Evolutionary conservation across 2,329 filamentous ascomycete species (phyloP).

Genomic region (Paraphaeosphaeria minitans): DNA sequence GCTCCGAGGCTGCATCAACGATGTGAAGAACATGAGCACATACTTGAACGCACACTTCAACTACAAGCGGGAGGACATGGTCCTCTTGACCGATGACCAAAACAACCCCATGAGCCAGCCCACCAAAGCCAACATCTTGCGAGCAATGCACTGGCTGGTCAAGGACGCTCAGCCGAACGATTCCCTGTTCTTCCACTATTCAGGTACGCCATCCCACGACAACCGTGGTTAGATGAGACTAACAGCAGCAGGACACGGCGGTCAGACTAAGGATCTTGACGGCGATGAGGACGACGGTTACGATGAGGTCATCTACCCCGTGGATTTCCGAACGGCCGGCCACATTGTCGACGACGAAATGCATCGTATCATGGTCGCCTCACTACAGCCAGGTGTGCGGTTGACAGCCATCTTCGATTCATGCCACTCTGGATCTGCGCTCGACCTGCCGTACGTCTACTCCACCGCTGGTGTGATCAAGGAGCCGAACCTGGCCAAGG

Average conservation of each 20-base stretch:
- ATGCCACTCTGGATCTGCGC: conserved; percentile 77
- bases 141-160: conserved; percentile 97
- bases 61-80: conserved; percentile 96
- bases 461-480: conserved; percentile 80
- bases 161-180: conserved; percentile 93
- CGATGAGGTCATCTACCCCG: conserved; percentile 83
- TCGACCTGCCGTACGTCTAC: conserved; percentile 81
- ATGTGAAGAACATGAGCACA: conserved; percentile 94
- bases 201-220: conserved; percentile 62
- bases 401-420: conserved; percentile 82
- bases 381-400: conserved; percentile 81
- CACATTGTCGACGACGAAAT: conserved; percentile 86
- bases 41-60: conserved; percentile 89
- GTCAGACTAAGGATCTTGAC: conserved; percentile 79
- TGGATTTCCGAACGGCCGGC: conserved; percentile 78
- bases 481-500: conserved; percentile 80
- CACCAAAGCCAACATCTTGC: conserved; percentile 90
- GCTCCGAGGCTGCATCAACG: conserved; percentile 92
- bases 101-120: conserved; percentile 97
- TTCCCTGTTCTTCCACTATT: conserved; percentile 97
- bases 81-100: conserved; percentile 93
- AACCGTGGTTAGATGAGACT: conserved; percentile 5
- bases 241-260: conserved; percentile 69
- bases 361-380: conserved; percentile 77
- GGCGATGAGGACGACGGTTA: conserved; percentile 82